Evolutionary conservation across 2,329 filamentous ascomycete genomes (phyloP).

Genomic region (Neurospora crassa): DNA sequence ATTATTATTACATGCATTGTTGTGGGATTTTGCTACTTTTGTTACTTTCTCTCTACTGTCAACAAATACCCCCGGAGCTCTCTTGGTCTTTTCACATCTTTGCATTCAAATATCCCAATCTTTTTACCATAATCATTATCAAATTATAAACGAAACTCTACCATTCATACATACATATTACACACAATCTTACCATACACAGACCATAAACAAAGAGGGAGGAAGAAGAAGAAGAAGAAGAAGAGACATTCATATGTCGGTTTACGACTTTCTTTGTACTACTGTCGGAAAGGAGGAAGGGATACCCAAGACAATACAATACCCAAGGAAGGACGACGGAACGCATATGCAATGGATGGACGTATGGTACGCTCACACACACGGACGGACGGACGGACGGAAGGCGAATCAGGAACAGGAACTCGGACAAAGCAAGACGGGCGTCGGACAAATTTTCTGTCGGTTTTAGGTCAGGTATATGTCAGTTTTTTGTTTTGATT

Average conservation of each 20-base stretch:
- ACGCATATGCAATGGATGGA: background rate
- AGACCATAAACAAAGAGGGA: background rate
- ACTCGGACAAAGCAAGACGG: background rate
- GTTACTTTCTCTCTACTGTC: background rate
- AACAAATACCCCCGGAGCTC: background rate
- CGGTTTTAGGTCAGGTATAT: background rate
- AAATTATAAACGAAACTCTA: background rate
- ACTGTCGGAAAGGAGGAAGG: background rate
- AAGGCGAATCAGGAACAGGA: background rate
- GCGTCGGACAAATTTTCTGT: background rate
- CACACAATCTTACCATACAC: background rate
- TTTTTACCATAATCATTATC: background rate
- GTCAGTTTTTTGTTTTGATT: background rate
- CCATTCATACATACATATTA: background rate
- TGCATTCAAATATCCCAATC: background rate
- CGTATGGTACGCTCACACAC: background rate
- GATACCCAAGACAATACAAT: background rate
- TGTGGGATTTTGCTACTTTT: background rate
- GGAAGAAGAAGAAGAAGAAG: background rate
- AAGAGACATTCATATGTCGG: background rate
- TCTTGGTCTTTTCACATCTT: background rate
- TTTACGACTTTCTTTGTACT: background rate
- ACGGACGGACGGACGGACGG: background rate
- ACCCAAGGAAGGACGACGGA: background rate
- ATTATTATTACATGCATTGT: background rate